Percentiles rank a stretch among this genome's conserved stretches.
Evolutionary conservation across 1,284 basidiomycete genomes (phyloP).

Genomic region (Pholiota adiposa): DNA sequence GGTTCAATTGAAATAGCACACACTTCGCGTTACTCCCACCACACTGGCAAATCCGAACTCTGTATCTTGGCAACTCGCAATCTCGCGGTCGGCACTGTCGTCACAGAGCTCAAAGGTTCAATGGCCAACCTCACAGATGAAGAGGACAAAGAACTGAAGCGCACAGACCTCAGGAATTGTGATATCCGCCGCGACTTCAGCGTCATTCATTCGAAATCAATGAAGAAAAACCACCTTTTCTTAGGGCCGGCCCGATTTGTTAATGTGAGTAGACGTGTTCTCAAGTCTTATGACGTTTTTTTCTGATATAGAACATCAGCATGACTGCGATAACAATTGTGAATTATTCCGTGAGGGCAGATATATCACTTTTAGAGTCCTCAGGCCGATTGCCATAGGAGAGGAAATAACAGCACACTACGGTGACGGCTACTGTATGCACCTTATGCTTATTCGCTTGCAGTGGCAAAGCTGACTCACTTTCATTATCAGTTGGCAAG

Average conservation of each 20-base stretch:
- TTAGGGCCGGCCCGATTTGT: conserved; percentile 93
- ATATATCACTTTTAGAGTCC: conserved; percentile 88
- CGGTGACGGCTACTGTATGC: conserved; percentile 83
- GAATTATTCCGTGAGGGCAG: conserved; percentile 86
- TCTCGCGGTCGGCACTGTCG: conserved; percentile 71
- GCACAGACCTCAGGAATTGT: conserved; percentile 68
- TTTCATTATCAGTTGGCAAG: conserved; percentile 65
- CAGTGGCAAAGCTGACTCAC: conserved; percentile 17
- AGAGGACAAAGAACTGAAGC: conserved; percentile 81
- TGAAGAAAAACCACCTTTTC: conserved; percentile 92
- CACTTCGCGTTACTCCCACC: conserved; percentile 82
- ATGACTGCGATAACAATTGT: conserved; percentile 91
- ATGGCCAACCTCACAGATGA: conserved; percentile 85
- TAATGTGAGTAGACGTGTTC: conserved; percentile 66
- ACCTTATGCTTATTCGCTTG: conserved; percentile 16
- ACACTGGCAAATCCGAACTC: conserved; percentile 88
- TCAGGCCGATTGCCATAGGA: conserved; percentile 78
- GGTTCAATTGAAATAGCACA: conserved; percentile 86
- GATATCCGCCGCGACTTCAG: conserved; percentile 88
- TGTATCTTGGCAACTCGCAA: conserved; percentile 86
- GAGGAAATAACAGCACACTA: conserved; percentile 90
- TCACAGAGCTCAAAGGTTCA: conserved; percentile 84
- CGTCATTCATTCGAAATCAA: conserved; percentile 87
- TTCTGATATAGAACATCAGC: conserved; percentile 50
- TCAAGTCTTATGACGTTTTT: conserved; percentile 23